Evolutionary conservation across 208 protist genomes (phyloP), one percentile per base, ranked within the genome.

Genomic region (Leishmania lainsoni): DNA sequence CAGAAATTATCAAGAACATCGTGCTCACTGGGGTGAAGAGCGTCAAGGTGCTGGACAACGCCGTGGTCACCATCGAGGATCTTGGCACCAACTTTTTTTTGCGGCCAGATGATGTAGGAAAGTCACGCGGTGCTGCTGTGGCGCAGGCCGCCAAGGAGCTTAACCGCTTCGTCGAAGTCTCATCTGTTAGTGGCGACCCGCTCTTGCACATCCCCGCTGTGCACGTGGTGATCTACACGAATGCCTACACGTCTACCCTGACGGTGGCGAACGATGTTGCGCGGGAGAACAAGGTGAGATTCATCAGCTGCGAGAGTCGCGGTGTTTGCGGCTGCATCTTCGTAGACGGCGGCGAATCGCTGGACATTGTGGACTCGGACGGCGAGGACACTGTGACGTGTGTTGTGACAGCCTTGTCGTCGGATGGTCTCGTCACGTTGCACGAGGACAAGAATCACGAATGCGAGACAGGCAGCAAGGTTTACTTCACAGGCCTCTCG

Each of bases 1-100:
- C 95, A 29, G 96, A 99, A 87, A 90, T 99, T 42, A 90, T 97
- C 52, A 98, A 98, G 76, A 98, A 98, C 81, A 71, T 98, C 39
- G 86, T 92, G 14, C 90, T 98, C 63, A 96, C 94, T 26, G 94
- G 95, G 12, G 95, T 98, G 29, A 83, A 87, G 42, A 89, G 87
- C 32, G 87, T 98, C 14, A 83, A 66, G 63, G 73, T 98, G 45
- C 78, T 90, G 22, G 96, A 98, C 74, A 70, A 85, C 66, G 81
- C 81, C 5, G 49, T 76, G 0, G 78, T 92, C 9, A 71, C 75
- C 4, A 63, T 87, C 14, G 81, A 68, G n/a, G 95, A 98, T 79
- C 80, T 96, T 22, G 83, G 92, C 83, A 96, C 90, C 0, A 95
- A 96, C 85, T 98, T 98, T 76, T 98, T 97, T 72, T 54, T 94